Evolutionary conservation across 225 moss, liverwort and hornwort species (phyloP).

Genomic region (Bryum argenteum): DNA sequence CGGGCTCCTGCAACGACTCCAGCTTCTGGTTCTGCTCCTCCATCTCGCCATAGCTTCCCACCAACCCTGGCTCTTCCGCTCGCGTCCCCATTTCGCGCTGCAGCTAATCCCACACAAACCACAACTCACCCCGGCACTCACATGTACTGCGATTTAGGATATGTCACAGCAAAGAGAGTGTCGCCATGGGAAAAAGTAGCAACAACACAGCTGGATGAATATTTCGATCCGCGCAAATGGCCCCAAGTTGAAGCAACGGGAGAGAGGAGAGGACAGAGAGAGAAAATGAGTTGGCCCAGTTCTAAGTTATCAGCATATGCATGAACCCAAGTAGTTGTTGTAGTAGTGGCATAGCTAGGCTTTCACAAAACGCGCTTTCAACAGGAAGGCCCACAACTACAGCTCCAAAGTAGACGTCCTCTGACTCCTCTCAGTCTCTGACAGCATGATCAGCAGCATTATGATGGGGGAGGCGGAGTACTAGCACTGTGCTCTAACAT

Average conservation of each 20-base stretch:
- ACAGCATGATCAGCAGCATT: conserved; percentile 29
- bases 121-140: too few species aligned
- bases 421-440: not conserved
- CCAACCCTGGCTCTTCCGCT: conserved; percentile 41
- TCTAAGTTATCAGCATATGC: conserved; percentile 7
- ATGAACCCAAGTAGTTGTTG: conserved; percentile 3
- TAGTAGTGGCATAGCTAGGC: not conserved
- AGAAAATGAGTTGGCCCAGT: not conserved
- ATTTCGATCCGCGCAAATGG: conserved; percentile 32
- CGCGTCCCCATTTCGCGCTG: conserved; percentile 43
- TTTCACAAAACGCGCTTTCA: conserved; percentile 12
- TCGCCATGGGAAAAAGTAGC: too few species aligned
- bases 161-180: too few species aligned
- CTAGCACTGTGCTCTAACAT: not conserved
- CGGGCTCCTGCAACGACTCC: conserved; percentile 52
- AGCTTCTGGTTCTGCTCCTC: conserved; percentile 91
- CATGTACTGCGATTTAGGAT: too few species aligned
- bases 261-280: not conserved
- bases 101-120: not conserved
- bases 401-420: conserved; percentile 24
- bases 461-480: not conserved
- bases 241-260: conserved; percentile 21
- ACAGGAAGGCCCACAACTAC: conserved; percentile 31
- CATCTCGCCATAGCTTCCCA: conserved; percentile 81
- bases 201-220: conserved; percentile 31